Conservation (phyloP, 106 monocot species). For the Dioscorea dumetorum region DNA sequence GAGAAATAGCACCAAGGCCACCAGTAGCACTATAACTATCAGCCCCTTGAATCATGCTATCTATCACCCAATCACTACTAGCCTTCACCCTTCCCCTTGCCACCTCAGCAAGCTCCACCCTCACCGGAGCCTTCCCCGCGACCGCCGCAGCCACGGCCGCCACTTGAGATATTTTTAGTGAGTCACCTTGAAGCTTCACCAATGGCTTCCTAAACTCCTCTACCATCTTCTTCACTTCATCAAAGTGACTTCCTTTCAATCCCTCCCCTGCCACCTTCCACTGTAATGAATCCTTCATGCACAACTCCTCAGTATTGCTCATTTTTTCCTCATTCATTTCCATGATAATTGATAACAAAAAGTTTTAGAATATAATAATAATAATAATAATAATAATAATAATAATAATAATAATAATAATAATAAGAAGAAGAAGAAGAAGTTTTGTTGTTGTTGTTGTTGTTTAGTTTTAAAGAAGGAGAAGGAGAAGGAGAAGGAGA, state of each 20-base stretch:
- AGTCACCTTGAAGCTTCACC: constrained; percentile 40
- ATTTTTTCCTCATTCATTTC: neutral
- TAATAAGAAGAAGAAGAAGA: neutral
- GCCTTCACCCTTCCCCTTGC: constrained; percentile 40
- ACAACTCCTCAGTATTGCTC: neutral
- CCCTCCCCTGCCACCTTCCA: constrained; percentile 40
- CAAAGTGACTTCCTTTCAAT: constrained; percentile 46
- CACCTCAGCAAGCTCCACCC: constrained; percentile 45
- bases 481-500: too few relatives aligned
- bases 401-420: too few relatives aligned
- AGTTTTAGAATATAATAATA: too few relatives aligned
- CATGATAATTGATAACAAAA: neutral
- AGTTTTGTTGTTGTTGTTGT: too few relatives aligned
- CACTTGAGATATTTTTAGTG: constrained; percentile 41
- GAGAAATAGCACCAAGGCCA: constrained; percentile 64
- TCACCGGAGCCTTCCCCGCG: neutral
- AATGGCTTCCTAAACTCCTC: constrained; percentile 32
- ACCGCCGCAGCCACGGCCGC: constrained; percentile 36
- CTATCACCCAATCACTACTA: constrained; percentile 62
- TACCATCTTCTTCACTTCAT: constrained; percentile 63
- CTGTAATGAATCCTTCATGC: constrained; percentile 15
- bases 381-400: too few relatives aligned
- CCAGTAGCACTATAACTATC: constrained; percentile 65
- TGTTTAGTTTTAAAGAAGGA: too few relatives aligned
- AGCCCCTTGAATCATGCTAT: constrained; percentile 46